Evolutionary conservation across 345 rosid genomes (phyloP).

Genomic region (Streptanthus diversifolius): DNA sequence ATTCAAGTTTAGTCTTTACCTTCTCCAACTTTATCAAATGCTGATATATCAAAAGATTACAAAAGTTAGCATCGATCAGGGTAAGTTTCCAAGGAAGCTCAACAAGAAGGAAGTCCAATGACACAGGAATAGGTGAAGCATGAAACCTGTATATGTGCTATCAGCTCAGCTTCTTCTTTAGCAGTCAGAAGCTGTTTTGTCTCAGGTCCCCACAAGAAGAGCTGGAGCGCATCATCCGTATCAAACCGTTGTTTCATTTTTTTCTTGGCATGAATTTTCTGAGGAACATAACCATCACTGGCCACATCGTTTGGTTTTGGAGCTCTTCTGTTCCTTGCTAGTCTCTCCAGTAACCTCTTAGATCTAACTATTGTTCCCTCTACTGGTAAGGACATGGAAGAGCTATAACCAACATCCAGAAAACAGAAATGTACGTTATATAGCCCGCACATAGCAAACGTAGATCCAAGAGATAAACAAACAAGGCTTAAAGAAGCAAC

Average conservation of each 20-base stretch:
- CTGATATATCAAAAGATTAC: slow-evolving; percentile 40
- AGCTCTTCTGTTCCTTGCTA: slow-evolving; percentile 49
- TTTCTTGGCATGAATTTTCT: slow-evolving; percentile 40
- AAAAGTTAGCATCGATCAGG: not conserved
- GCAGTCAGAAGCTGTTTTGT: slow-evolving; percentile 71
- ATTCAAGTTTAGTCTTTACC: slow-evolving; percentile 58
- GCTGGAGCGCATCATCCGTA: slow-evolving; percentile 59
- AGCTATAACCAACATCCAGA: slow-evolving; percentile 37
- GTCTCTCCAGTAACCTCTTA: slow-evolving; percentile 54
- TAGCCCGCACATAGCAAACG: not conserved
- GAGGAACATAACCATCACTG: slow-evolving; percentile 38
- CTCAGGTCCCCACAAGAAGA: slow-evolving; percentile 79
- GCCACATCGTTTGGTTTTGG: slow-evolving; percentile 39
- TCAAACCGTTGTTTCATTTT: slow-evolving; percentile 46
- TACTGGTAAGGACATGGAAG: slow-evolving; percentile 36
- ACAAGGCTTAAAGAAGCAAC: slow-evolving; percentile 36
- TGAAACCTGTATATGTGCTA: slow-evolving; percentile 66
- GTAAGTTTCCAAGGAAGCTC: not conserved
- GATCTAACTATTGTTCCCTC: slow-evolving; percentile 53
- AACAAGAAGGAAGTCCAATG: slow-evolving; percentile 2
- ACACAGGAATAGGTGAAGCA: slow-evolving; percentile 1
- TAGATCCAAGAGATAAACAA: slow-evolving; percentile 9
- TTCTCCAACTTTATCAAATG: slow-evolving; percentile 55
- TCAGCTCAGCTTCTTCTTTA: slow-evolving; percentile 66
- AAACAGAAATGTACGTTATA: slow-evolving; percentile 14